Evolutionary conservation across 2,329 filamentous ascomycete genomes (phyloP).

Genomic region (Zymoseptoria passerinii): DNA sequence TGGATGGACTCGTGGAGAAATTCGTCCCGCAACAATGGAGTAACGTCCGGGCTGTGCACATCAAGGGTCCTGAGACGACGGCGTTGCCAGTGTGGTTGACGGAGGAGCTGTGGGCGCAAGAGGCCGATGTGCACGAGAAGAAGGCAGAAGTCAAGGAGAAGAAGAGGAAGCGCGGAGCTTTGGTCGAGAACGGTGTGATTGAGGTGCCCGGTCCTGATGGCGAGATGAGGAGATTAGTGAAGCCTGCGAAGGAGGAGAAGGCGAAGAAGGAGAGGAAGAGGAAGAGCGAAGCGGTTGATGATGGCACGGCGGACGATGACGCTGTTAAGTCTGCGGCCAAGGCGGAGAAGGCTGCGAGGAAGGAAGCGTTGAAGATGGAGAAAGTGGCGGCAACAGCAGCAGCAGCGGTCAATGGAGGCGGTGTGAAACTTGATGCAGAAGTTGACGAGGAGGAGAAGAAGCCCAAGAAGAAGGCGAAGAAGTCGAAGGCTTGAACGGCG

Average conservation of each 20-base stretch:
- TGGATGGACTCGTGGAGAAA: constrained; percentile 61
- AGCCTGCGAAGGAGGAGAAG: constrained; percentile 18
- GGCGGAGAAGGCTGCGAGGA: constrained; percentile 7
- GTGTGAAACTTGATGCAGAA: background rate
- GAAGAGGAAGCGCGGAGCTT: constrained; percentile 28
- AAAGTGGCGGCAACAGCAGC: constrained; percentile 17
- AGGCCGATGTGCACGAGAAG: constrained; percentile 59
- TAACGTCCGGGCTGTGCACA: constrained; percentile 73
- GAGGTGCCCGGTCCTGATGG: constrained; percentile 28
- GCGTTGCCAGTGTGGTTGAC: constrained; percentile 92
- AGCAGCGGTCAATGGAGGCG: constrained; percentile 3
- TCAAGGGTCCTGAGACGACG: constrained; percentile 84
- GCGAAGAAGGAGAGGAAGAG: constrained; percentile 23
- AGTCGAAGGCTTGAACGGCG: background rate
- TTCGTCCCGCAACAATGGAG: constrained; percentile 81
- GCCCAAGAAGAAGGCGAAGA: constrained; percentile 5
- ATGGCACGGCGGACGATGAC: constrained; percentile 13
- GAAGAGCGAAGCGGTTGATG: constrained; percentile 21
- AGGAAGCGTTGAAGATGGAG: constrained; percentile 5
- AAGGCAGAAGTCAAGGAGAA: constrained; percentile 29
- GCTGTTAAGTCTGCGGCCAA: constrained; percentile 18
- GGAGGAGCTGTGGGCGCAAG: constrained; percentile 81
- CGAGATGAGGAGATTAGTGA: constrained; percentile 26
- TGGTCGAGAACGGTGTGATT: constrained; percentile 20
- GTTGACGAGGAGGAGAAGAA: constrained; percentile 4